phyloP scores from a whole-genome alignment of 2,329 filamentous ascomycete genomes.

The Diaporthe aspalathi region DNA sequence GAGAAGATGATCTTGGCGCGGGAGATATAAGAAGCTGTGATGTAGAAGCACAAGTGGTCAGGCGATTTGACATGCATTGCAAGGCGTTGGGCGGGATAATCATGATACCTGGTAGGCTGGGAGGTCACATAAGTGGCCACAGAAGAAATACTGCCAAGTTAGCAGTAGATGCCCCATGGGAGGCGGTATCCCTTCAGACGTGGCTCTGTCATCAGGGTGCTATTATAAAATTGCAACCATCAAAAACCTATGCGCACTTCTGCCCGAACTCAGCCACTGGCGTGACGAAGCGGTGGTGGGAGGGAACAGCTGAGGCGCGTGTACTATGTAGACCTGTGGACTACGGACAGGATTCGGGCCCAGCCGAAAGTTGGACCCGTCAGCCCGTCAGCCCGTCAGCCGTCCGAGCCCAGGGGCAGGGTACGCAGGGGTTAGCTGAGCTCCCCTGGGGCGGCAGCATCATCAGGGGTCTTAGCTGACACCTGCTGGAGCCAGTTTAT shows the following conservation, averaged over 20 bases:
- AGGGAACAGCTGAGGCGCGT: neutral
- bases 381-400: conserved; percentile 14
- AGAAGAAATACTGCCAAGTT: neutral
- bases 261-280: neutral
- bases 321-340: too few relatives aligned
- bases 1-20: conserved; percentile 90
- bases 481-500: conserved; percentile 20
- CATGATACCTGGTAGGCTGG: conserved; percentile 36
- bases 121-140: conserved; percentile 4
- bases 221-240: neutral
- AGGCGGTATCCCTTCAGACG: neutral
- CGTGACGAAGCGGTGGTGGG: neutral
- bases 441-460: conserved; percentile 7
- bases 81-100: conserved; percentile 38
- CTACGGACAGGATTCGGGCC: conserved; percentile 19
- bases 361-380: conserved; percentile 20
- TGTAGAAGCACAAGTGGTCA: neutral
- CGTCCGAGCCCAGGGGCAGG: conserved; percentile 1
- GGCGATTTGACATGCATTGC: conserved; percentile 36
- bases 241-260: neutral
- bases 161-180: neutral
- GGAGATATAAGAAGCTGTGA: conserved; percentile 57
- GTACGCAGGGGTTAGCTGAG: conserved; percentile 27
- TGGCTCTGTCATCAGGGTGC: neutral
- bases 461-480: conserved; percentile 31